These are phyloP conservation scores for Pholiota adiposa DNA, from an alignment of 1,284 basidiomycete genomes.

Conservation along the genomic window DNA sequence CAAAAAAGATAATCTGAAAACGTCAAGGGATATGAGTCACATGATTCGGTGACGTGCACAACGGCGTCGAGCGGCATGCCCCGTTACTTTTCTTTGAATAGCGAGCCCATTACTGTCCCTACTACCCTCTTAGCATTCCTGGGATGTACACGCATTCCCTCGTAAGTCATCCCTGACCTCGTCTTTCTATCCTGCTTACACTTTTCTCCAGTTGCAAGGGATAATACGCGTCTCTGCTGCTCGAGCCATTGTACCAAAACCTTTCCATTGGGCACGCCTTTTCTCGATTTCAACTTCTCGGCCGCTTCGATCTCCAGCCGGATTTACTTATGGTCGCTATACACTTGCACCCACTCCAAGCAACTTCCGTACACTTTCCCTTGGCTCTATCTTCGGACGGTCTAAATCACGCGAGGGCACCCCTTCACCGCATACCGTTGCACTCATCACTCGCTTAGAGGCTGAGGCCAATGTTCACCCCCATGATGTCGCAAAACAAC, in stretches of 20 bases:
- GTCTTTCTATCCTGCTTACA: constrained; percentile 3
- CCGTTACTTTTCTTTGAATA: constrained; percentile 3
- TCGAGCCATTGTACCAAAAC: constrained; percentile 18
- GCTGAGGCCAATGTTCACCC: constrained; percentile 75
- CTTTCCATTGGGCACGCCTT: constrained; percentile 19
- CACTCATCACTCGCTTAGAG: constrained; percentile 71
- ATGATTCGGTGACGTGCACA: constrained; percentile 18
- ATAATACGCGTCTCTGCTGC: constrained; percentile 31
- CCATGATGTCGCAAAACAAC: constrained; percentile 67
- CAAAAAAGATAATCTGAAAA: constrained; percentile 14
- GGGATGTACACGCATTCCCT: constrained; percentile 35
- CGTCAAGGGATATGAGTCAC: constrained; percentile 13
- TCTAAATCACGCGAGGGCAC: constrained; percentile 47
- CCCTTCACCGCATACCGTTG: constrained; percentile 68
- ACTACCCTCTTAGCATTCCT: constrained; percentile 2
- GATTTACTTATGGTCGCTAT: constrained; percentile 9
- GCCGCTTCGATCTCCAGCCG: constrained; percentile 15
- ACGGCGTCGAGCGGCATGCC: background rate
- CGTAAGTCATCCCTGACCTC: constrained; percentile 17
- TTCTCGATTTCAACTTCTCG: constrained; percentile 18
- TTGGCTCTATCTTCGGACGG: constrained; percentile 58
- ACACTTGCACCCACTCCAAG: constrained; percentile 24
- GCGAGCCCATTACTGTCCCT: background rate
- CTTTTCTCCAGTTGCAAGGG: constrained; percentile 29
- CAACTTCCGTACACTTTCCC: constrained; percentile 42